phyloP scores from a whole-genome alignment of 2,329 filamentous ascomycete genomes.

The Colletotrichum sansevieriae region DNA sequence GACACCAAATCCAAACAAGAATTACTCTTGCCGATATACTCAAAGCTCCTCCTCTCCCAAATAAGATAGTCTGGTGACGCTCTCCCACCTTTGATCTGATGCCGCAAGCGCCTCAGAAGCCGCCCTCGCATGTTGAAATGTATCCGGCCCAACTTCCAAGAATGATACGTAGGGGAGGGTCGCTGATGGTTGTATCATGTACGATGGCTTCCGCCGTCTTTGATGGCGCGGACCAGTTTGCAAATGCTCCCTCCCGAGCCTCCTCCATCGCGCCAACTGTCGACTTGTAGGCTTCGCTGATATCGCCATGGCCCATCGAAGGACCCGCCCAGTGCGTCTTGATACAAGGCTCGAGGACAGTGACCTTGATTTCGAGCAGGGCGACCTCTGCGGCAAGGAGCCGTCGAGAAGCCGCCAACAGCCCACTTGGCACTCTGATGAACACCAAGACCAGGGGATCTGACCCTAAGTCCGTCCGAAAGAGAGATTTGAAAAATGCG shows the following conservation, averaged over 20 bases:
- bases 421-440: conserved; percentile 58
- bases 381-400: conserved; percentile 51
- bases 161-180: background rate
- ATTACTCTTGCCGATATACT: too few species aligned
- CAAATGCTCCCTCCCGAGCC: conserved; percentile 5
- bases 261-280: conserved; percentile 49
- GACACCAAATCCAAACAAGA: too few species aligned
- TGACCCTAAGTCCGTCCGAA: conserved; percentile 50
- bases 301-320: conserved; percentile 45
- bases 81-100: conserved; percentile 4
- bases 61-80: background rate
- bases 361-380: conserved; percentile 54
- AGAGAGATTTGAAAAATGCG: conserved; percentile 58
- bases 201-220: background rate
- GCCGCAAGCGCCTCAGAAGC: background rate
- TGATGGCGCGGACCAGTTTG: background rate
- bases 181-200: background rate
- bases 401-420: conserved; percentile 54
- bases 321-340: conserved; percentile 50
- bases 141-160: background rate
- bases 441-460: conserved; percentile 49
- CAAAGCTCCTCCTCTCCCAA: background rate
- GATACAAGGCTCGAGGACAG: conserved; percentile 52
- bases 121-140: background rate
- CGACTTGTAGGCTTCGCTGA: conserved; percentile 52